Conservation (phyloP, 208 protist genomes). For the Trypanosoma avium region DNA sequence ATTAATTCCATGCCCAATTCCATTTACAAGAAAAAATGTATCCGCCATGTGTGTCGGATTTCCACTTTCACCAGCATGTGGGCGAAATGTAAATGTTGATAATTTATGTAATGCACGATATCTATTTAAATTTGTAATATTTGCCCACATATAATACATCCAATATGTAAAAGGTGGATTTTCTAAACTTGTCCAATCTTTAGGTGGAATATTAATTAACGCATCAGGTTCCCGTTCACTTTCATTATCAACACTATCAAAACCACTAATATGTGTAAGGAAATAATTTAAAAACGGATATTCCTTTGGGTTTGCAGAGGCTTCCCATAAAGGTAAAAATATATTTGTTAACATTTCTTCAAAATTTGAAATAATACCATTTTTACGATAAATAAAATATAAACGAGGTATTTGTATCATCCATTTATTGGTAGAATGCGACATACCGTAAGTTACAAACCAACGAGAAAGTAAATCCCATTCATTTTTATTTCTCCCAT, state of each 20-base stretch:
- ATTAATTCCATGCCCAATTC: slow-evolving; percentile 97
- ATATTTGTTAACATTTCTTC: slow-evolving; percentile 95
- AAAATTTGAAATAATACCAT: slow-evolving; percentile 83
- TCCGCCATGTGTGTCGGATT: slow-evolving; percentile 90
- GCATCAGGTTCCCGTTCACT: slow-evolving; percentile 80
- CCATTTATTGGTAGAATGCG: slow-evolving; percentile 94
- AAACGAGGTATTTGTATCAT: slow-evolving; percentile 96
- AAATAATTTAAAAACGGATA: slow-evolving; percentile 94
- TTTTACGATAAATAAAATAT: slow-evolving; percentile 72
- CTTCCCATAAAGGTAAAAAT: slow-evolving; percentile 98
- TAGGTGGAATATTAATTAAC: slow-evolving; percentile 35
- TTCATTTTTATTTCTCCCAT: slow-evolving; percentile 55
- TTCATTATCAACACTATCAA: slow-evolving; percentile 97
- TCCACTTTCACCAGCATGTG: slow-evolving; percentile 96
- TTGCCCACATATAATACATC: slow-evolving; percentile 98
- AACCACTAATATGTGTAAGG: slow-evolving; percentile 93
- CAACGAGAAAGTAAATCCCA: slow-evolving; percentile 77
- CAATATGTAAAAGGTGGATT: slow-evolving; percentile 93
- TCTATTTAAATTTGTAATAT: slow-evolving; percentile 96
- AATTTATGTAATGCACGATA: slow-evolving; percentile 79
- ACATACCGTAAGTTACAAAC: slow-evolving; percentile 89
- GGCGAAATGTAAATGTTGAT: slow-evolving; percentile 95
- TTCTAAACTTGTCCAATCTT: slow-evolving; percentile 44
- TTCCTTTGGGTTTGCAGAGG: slow-evolving; percentile 85
- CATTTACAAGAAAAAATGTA: slow-evolving; percentile 80